Conservation (phyloP, 1,284 basidiomycete species). For the Pyrrhoderma lamaoense region DNA sequence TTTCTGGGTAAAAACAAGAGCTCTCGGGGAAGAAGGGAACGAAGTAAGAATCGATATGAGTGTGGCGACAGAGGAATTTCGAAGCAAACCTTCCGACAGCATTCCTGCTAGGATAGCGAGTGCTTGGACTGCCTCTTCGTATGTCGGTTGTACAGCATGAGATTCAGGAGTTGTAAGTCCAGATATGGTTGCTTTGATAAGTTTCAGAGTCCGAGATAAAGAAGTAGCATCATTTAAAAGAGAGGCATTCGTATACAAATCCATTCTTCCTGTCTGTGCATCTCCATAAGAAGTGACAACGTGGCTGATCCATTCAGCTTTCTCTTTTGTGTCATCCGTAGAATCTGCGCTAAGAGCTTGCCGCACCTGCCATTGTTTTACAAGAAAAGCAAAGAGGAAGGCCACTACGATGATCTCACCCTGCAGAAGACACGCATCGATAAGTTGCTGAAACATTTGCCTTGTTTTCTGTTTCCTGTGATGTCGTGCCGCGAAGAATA, state of each 20-base stretch:
- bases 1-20: conserved; percentile 38
- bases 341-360: conserved; percentile 6
- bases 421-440: conserved; percentile 60
- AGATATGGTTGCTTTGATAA: conserved; percentile 3
- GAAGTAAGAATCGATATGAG: conserved; percentile 43
- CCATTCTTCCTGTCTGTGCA: background rate
- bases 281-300: background rate
- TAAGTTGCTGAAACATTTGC: conserved; percentile 51
- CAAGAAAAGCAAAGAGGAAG: conserved; percentile 55
- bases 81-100: conserved; percentile 43
- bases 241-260: background rate
- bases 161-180: background rate
- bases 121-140: conserved; percentile 40
- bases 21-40: conserved; percentile 37
- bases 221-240: background rate
- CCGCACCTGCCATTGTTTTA: conserved; percentile 54
- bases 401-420: conserved; percentile 69
- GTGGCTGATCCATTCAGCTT: background rate
- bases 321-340: background rate
- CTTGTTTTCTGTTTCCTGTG: conserved; percentile 47
- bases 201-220: conserved; percentile 2
- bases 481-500: conserved; percentile 47
- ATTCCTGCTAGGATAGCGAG: conserved; percentile 49
- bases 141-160: conserved; percentile 11
- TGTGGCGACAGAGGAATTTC: conserved; percentile 34